A percentile compares a stretch with the other conserved stretches of the same genome.
Conservation (phyloP, 495 filamentous ascomycete genomes). For the Aspergillus indologenus region DNA sequence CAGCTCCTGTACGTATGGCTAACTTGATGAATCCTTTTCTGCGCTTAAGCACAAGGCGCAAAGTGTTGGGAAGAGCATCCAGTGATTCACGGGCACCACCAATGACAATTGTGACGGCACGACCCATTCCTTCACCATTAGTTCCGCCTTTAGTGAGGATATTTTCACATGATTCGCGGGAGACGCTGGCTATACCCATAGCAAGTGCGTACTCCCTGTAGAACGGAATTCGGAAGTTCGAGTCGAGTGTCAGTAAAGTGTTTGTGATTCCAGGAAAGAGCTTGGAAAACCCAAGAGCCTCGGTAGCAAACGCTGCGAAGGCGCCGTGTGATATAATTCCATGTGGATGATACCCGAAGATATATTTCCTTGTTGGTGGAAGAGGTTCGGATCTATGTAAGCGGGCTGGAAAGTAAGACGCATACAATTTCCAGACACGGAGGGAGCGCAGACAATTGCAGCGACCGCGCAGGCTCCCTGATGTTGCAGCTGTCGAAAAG, state of each 20-base stretch:
- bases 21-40: constrained; percentile 93
- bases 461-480: constrained; percentile 70
- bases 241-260: constrained; percentile 81
- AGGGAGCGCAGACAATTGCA: constrained; percentile 69
- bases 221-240: constrained; percentile 90
- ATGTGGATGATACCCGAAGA: constrained; percentile 97
- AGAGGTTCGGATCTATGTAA: constrained; percentile 79
- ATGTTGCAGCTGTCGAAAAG: constrained; percentile 69
- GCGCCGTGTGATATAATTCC: constrained; percentile 96
- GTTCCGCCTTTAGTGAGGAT: constrained; percentile 71
- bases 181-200: constrained; percentile 84
- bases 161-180: constrained; percentile 85
- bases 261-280: constrained; percentile 96
- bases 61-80: constrained; percentile 70
- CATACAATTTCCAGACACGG: constrained; percentile 84
- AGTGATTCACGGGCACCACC: constrained; percentile 91
- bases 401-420: constrained; percentile 84
- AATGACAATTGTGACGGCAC: constrained; percentile 92
- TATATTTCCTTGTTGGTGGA: constrained; percentile 83
- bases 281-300: constrained; percentile 80
- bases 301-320: constrained; percentile 88
- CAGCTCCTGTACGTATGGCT: constrained; percentile 83
- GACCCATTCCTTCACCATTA: constrained; percentile 87
- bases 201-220: constrained; percentile 89
- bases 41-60: constrained; percentile 73